Evolutionary conservation across 768 basidiomycete species (phyloP), one percentile per base, ranked within the genome.

Genomic region (Russula ochroleuca): DNA sequence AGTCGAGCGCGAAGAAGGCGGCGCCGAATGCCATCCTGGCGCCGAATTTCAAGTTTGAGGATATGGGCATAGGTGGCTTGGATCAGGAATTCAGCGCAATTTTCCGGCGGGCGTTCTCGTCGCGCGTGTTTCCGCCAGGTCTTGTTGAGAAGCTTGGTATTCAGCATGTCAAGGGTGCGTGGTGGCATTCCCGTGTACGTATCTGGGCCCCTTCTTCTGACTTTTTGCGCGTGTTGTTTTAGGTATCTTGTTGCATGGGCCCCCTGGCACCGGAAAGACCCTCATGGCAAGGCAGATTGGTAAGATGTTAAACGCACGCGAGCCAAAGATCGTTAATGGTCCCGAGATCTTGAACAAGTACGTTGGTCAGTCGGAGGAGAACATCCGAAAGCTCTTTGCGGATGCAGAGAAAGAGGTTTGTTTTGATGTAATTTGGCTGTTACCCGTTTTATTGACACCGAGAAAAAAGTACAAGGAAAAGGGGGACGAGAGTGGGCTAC

Each of bases 11-110:
- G 3, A 97, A 90, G 75, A 92, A 90, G 93, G 85, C 92, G 0
- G 87, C 94, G 6, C 85, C 94, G 8, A 98, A 98, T 72, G 94
- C 97, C 0, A 96, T 99, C 69, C 82, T 99, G 11, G 87, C 94
- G 0, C 94, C 97, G 1, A 98, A 98, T 76, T 99, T 99, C 84
- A 98, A 97, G 75, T 99, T 99, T 66, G 92, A 96, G 71, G 97
- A 99, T 74, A 98, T 99, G 96, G 97, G 97, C 19, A 98, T 99
- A 70, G 97, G 97, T 71, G 97, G 97, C 71, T 80, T 99, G 38
- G 97, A 99, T 73, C 80, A 85, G 9, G 97, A 99, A 73, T 99
- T 99, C 72, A 85, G 85, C 61, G 87, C 93, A 48, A 99, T 99
- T 71, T 99, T 99, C 80, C 91, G 97, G 73, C 90, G 97, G 71